These are phyloP conservation scores for Stylosanthes scabra DNA, from an alignment of 331 rosid genomes.

Conservation along the genomic window DNA sequence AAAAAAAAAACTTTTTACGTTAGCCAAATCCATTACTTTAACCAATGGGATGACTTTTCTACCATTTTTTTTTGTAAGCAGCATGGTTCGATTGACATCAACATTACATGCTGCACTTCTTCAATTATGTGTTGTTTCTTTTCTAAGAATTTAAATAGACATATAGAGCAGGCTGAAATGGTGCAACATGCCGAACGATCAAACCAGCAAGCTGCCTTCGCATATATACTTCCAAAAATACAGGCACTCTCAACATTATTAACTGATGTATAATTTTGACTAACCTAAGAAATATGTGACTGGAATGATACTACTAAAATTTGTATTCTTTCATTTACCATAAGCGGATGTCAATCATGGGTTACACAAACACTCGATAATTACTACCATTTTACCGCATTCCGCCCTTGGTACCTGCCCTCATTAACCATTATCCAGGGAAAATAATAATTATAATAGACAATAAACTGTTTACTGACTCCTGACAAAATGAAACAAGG, in stretches of 20 bases:
- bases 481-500: slow-evolving; percentile 43
- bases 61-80: no score
- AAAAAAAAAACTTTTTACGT: no score
- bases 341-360: not conserved
- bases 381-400: slow-evolving; percentile 13
- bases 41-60: no score
- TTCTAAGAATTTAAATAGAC: no score
- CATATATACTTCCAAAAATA: no score
- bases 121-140: no score
- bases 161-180: not conserved
- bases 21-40: no score
- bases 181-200: slow-evolving; percentile 18
- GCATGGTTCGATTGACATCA: no score
- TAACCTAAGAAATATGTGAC: not conserved
- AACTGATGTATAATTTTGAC: slow-evolving; percentile 32
- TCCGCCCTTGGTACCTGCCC: slow-evolving; percentile 29
- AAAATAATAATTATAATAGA: slow-evolving; percentile 37
- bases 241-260: slow-evolving; percentile 48
- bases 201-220: slow-evolving; percentile 24
- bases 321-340: slow-evolving; percentile 24
- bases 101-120: no score
- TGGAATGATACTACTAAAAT: slow-evolving; percentile 3
- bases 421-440: slow-evolving; percentile 24
- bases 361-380: slow-evolving; percentile 17
- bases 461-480: slow-evolving; percentile 45